Evolutionary conservation across 2,329 filamentous ascomycete genomes (phyloP).

Genomic region (Alternaria sp.): DNA sequence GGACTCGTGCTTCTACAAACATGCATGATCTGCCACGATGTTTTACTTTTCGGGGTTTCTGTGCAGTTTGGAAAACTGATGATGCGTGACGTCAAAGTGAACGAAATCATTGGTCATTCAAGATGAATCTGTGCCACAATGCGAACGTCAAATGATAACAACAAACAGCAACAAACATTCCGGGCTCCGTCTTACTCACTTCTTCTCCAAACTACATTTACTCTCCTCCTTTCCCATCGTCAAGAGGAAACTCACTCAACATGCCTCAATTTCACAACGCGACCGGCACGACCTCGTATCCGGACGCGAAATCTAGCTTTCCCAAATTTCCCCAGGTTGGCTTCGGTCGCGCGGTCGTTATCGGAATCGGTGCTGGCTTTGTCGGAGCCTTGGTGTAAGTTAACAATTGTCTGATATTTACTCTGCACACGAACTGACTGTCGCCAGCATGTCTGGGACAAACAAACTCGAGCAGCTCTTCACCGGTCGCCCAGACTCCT

Average conservation of each 20-base stretch:
- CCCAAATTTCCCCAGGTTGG: constrained; percentile 29
- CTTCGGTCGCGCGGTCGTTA: constrained; percentile 31
- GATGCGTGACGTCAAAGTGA: constrained; percentile 19
- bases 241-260: too few species aligned
- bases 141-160: background rate
- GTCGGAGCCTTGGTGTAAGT: constrained; percentile 28
- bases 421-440: background rate
- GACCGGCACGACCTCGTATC: constrained; percentile 22
- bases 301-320: constrained; percentile 30
- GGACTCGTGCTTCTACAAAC: too few species aligned
- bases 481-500: constrained; percentile 41
- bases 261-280: constrained; percentile 29
- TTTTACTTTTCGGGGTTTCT: background rate
- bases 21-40: background rate
- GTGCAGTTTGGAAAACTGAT: background rate
- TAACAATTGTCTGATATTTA: background rate
- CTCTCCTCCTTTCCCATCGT: background rate
- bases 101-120: constrained; percentile 4
- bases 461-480: constrained; percentile 44
- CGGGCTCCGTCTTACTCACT: background rate
- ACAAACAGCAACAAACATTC: background rate
- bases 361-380: constrained; percentile 28
- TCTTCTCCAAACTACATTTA: background rate
- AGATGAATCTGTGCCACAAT: background rate
- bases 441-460: constrained; percentile 38